Conservation (phyloP, 2,329 filamentous ascomycete genomes). For the Aureobasidium musti region DNA sequence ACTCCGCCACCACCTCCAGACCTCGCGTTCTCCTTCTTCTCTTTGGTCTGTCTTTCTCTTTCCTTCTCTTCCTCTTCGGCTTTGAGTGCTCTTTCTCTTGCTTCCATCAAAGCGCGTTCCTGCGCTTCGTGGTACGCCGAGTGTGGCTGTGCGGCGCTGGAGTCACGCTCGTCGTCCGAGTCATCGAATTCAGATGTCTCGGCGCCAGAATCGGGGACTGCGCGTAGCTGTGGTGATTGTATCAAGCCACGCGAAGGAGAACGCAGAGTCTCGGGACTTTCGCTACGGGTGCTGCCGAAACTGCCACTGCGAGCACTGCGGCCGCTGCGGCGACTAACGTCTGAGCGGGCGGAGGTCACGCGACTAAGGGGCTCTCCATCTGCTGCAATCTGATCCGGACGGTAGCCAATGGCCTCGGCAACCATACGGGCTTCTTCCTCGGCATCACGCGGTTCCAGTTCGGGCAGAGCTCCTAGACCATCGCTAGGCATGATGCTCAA, state of each 20-base stretch:
- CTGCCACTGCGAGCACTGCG: slow-evolving; percentile 53
- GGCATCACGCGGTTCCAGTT: slow-evolving; percentile 35
- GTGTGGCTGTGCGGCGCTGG: slow-evolving; percentile 27
- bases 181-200: slow-evolving; percentile 35
- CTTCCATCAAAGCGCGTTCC: slow-evolving; percentile 41
- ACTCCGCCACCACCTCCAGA: background rate
- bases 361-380: slow-evolving; percentile 37
- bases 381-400: slow-evolving; percentile 31
- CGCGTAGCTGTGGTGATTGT: slow-evolving; percentile 40
- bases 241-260: slow-evolving; percentile 34
- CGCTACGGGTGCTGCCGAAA: slow-evolving; percentile 47
- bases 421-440: slow-evolving; percentile 45
- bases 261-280: slow-evolving; percentile 32
- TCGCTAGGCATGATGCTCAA: slow-evolving; percentile 48
- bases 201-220: slow-evolving; percentile 33
- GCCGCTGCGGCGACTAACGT: slow-evolving; percentile 40
- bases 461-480: slow-evolving; percentile 41
- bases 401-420: slow-evolving; percentile 45
- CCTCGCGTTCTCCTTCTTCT: slow-evolving; percentile 32
- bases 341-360: slow-evolving; percentile 36
- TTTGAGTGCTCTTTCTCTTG: slow-evolving; percentile 40
- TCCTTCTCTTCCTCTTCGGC: slow-evolving; percentile 40
- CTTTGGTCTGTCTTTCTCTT: slow-evolving; percentile 33
- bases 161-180: slow-evolving; percentile 36
- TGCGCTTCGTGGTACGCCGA: slow-evolving; percentile 38